Evolutionary conservation across 2,329 filamentous ascomycete genomes (phyloP), one percentile per base, ranked within the genome.

Genomic region (Aspergillus cejpii): DNA sequence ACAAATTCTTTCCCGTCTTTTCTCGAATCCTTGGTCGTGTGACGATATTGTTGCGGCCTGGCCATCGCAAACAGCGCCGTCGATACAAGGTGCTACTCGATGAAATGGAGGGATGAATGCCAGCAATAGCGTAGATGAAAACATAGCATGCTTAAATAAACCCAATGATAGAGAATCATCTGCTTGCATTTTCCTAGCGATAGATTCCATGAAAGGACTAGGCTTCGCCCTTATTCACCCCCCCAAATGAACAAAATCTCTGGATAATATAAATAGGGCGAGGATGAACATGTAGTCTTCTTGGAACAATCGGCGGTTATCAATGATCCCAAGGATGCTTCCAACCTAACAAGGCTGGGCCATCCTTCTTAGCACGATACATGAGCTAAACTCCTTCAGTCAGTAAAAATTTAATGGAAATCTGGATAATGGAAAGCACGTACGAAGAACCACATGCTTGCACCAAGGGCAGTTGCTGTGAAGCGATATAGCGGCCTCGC

Each of bases 381-480:
- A 96, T 89, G 65, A 96, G 73, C 90, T 95, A 61, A n/a, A n/a
- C n/a, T n/a, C n/a, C n/a, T n/a, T n/a, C n/a, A n/a, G n/a, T n/a
- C n/a, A n/a, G n/a, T n/a, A n/a, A n/a, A n/a, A n/a, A n/a, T n/a
- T n/a, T n/a, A 28, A 49, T 26, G 14, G 6, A 29, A 20, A 33
- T 20, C 24, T 14, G 5, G 6, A 20, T n/a, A 15, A 19, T n/a
- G n/a, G n/a, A 21, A 20, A 19, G 21, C 6, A 43, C 61, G 41
- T 80, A 97, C 90, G 70, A 92, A 98, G 74, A 98, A 97, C 92
- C 92, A 98, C 92, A 97, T 98, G 73, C 85, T 87, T 44, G 92
- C 92, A 57, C 89, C 87, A 52, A 98, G 77, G 50, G 84, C 87
- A 36, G 88, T 96, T 37, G 87, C 91, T 47, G 83, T 79, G 69